Base-by-base conservation (phyloP, 768 basidiomycete genomes). In the Lanmaoa pseudosensibilis region DNA sequence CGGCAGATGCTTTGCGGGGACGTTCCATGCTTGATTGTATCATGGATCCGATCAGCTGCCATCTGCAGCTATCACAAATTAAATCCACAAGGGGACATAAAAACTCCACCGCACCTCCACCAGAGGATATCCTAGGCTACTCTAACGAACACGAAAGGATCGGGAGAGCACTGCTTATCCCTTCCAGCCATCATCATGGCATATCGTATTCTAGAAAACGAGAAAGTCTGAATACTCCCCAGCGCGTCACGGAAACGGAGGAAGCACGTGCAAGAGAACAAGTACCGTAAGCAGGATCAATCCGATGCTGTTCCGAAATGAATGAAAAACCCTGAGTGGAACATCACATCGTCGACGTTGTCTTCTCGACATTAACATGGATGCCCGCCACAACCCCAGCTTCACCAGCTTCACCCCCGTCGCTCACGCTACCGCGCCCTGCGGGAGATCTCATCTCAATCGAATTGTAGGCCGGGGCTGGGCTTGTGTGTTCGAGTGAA, bases 321-420 rank as follows among this genome's bases (percentile, higher is more conserved):
- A 65, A 55, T 44, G 33, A 39, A 60, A 60, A 59, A 39, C 23
- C 41, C 39, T 30, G 46, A 50, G 46, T 52, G 49, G 33, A 46
- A 32, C 47, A 19, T 69, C 65, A 83, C 66, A 82, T 75, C 50
- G 77, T 78, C 48, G 78, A 75, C 23, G 81, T 82, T 44, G 78
- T 78, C 70, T 82, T 84, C 68, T 87, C 85, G 18, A 88, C 78
- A 56, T 87, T 79, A 21, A 87, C 79, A 53, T 80, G 76, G 57
- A 87, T 83, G 11, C 84, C 82, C 40, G 67, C 57, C 50, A 65
- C 41, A 25, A 54, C 57, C 21, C 61, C 62, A 0, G 18, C 53
- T 33, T 65, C 71, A 52, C 61, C 62, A 0, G 18, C 53, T 33
- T 65, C 71, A 52, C 38, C 66, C 25, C 50, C 72, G 13, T 71